Evolutionary conservation across 805 yeast genomes (phyloP).

Genomic region (Kuraishia piskuri): DNA sequence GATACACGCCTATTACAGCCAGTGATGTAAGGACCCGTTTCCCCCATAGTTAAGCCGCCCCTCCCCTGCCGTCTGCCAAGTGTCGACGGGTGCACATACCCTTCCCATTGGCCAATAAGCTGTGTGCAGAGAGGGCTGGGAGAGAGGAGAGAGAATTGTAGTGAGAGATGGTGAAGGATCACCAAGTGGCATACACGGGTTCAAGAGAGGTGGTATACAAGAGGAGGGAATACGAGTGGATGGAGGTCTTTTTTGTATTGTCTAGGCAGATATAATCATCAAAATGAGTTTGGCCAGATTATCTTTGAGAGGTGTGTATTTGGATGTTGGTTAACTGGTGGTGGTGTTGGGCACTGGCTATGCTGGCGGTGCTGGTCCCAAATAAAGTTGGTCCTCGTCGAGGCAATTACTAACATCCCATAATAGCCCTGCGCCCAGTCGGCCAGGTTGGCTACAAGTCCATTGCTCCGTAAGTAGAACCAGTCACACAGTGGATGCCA

Average conservation of each 20-base stretch:
- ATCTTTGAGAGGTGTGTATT: constrained; percentile 19
- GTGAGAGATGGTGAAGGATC: neutral
- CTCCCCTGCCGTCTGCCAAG: neutral
- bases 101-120: neutral
- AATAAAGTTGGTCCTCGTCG: too few relatives aligned
- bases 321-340: constrained; percentile 11
- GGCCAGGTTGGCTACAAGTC: constrained; percentile 1
- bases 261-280: neutral
- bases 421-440: neutral
- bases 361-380: neutral
- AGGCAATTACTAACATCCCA: neutral
- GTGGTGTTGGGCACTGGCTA: too few relatives aligned
- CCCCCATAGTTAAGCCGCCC: neutral
- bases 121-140: neutral
- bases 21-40: neutral
- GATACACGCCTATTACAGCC: too few relatives aligned
- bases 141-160: neutral
- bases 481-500: neutral
- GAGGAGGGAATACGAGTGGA: neutral
- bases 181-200: neutral
- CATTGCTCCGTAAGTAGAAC: neutral
- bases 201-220: neutral
- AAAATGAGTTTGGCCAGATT: constrained; percentile 19
- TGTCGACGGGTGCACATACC: neutral
- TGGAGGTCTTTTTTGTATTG: too few relatives aligned